These are phyloP conservation scores for Mycena sp. DNA, from an alignment of 1,284 basidiomycete genomes.

Conservation along the genomic window DNA sequence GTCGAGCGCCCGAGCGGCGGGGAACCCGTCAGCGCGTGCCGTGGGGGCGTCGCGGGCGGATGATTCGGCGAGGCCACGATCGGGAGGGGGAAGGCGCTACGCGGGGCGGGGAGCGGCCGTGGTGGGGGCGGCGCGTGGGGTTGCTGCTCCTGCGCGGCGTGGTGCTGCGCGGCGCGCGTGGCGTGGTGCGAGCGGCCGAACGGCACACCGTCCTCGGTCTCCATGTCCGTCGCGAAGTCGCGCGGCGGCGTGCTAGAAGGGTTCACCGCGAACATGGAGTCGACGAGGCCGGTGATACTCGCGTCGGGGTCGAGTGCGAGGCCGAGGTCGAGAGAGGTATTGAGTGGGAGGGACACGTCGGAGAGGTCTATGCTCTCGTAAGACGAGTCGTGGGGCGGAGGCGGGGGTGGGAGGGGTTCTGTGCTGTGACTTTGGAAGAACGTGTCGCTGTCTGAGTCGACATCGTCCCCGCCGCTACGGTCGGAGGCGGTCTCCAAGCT, in stretches of 20 bases:
- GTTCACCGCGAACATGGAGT: conserved; percentile 58
- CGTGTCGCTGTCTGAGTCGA: conserved; percentile 30
- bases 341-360: conserved; percentile 27
- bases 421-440: conserved; percentile 25
- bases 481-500: conserved; percentile 43
- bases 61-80: conserved; percentile 6
- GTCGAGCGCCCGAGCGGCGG: conserved; percentile 60
- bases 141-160: conserved; percentile 51
- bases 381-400: conserved; percentile 52
- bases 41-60: conserved; percentile 38
- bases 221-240: conserved; percentile 58
- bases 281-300: conserved; percentile 70
- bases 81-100: conserved; percentile 16
- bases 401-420: conserved; percentile 41
- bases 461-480: conserved; percentile 52
- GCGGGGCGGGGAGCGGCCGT: background rate
- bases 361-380: conserved; percentile 39
- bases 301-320: conserved; percentile 56
- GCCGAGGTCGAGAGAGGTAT: conserved; percentile 36
- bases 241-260: conserved; percentile 32
- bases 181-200: conserved; percentile 76
- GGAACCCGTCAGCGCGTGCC: conserved; percentile 42
- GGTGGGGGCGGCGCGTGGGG: conserved; percentile 55
- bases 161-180: conserved; percentile 52
- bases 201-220: conserved; percentile 72